Evolutionary conservation across 2,329 filamentous ascomycete genomes (phyloP).

Genomic region (Pestalotiopsis sp.): DNA sequence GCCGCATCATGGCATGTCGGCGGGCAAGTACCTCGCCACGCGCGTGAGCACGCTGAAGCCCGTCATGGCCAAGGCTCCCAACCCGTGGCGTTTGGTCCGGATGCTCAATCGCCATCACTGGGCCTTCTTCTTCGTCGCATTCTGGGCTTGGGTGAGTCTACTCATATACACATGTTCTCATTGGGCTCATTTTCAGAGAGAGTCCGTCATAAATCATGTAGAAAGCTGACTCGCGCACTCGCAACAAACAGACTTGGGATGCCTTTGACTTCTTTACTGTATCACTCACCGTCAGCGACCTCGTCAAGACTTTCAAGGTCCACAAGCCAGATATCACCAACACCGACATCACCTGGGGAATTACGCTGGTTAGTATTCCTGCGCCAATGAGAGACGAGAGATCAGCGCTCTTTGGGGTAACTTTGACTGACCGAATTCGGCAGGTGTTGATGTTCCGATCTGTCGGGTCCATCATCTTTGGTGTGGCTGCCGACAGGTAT

Average conservation of each 20-base stretch:
- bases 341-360: slow-evolving; percentile 65
- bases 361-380: slow-evolving; percentile 48
- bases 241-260: slow-evolving; percentile 57
- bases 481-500: slow-evolving; percentile 57
- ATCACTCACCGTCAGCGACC: slow-evolving; percentile 57
- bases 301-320: slow-evolving; percentile 55
- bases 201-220: not conserved
- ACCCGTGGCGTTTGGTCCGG: slow-evolving; percentile 51
- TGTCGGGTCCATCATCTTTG: slow-evolving; percentile 56
- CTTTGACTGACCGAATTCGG: not conserved
- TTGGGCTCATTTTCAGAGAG: slow-evolving; percentile 39
- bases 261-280: slow-evolving; percentile 71
- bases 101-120: slow-evolving; percentile 54
- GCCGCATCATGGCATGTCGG: slow-evolving; percentile 53
- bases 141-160: slow-evolving; percentile 55
- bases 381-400: not conserved
- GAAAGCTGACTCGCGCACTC: not conserved
- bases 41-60: slow-evolving; percentile 60
- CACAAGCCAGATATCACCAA: slow-evolving; percentile 59
- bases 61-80: slow-evolving; percentile 55
- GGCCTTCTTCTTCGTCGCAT: slow-evolving; percentile 58
- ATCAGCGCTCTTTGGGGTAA: not conserved
- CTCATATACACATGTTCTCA: not conserved
- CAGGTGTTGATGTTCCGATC: slow-evolving; percentile 60
- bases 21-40: slow-evolving; percentile 48